Evolutionary conservation across 108 stramenopile genomes (phyloP), one percentile per base, ranked within the genome.

Genomic region (Cyclotella cryptica): DNA sequence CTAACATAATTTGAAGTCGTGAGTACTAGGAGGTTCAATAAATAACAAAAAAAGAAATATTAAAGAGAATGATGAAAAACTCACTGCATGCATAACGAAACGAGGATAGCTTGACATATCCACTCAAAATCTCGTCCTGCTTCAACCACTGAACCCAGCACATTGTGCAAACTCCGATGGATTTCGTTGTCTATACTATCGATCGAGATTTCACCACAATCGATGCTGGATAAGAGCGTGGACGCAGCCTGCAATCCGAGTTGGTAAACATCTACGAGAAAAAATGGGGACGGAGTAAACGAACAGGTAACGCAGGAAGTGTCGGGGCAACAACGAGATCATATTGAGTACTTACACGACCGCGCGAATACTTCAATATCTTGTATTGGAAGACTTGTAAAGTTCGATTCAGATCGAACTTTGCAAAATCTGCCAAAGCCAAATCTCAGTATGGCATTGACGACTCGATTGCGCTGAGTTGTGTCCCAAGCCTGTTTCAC

Each of bases 401-500:
- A 77, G 72, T 88, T 90, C 1, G 91, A 88, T 64, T 95, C 94
- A 62, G 80, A 63, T 41, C 94, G 82, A 26, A 93, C 74, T 76
- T 93, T 93, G 59, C 88, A 90, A 57, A 92, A 92, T 30, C 94
- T 83, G 21, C 78, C 85, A 80, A 95, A 95, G 12, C 94, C 94
- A 71, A 93, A 93, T 57, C 90, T 64, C 55, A 95, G 66, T 41
- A 78, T 74, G 21, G 94, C 90, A 24, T 90, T 89, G 10, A 84
- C 73, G 10, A 83, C 85, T 30, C 91, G 72, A 47, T 89, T 88
- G 41, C 91, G 83, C 57, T 93, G 92, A 12, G 88, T 84, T 11
- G 85, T 79, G 52, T 95, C 94, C 94, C 94, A 95, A 26, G 88
- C 94, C 72, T 93, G 92, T 72, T 88, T 93, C 17, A 95, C 78